Evolutionary conservation across 345 rosid species (phyloP), one percentile per base, ranked within the genome.

Genomic region (Aquilaria malaccensis): DNA sequence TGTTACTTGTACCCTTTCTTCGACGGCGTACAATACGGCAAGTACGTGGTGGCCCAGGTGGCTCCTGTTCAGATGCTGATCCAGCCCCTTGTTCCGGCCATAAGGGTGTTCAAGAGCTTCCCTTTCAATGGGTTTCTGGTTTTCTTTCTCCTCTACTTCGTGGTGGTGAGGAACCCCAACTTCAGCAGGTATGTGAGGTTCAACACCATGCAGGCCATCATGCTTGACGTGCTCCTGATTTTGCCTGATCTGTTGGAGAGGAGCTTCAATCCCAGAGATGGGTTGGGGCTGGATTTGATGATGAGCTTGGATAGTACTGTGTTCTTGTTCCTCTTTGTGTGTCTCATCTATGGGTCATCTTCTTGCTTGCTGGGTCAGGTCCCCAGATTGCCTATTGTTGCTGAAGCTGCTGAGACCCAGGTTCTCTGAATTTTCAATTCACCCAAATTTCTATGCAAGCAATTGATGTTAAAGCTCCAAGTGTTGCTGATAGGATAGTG

Each of bases 391-490:
- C 99, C 99, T 29, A 80, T 94, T 78, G 97, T 94, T 52, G 97
- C 97, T 65, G 98, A 93, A 49, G 99, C 97, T 68, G 97, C 99
- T 67, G 97, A 94, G 57, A 87, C 96, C 77, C 99, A 89, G 73
- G 96, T 87, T 69, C 87, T 83, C 58, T 93, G 85, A 88, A 22
- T 22, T 22, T 22, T 22, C 22, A 0, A 22, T 60, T 22, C 22
- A 22, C 22, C 22, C 22, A 22, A 22, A 22, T 22, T 22, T 22
- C 22, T 22, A 22, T 22, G 22, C 22, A 22, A 22, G 22, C 22
- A 22, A 22, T 22, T 22, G 22, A 22, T 22, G 22, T 22, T 22
- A 22, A 22, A 22, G 22, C 22, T 22, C 22, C 22, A 22, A 22
- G 22, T 22, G 22, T 22, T 22, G 22, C 22, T 22, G 22, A 22